Evolutionary conservation across 768 basidiomycete genomes (phyloP).

Genomic region (Boletus vinaceobasis): DNA sequence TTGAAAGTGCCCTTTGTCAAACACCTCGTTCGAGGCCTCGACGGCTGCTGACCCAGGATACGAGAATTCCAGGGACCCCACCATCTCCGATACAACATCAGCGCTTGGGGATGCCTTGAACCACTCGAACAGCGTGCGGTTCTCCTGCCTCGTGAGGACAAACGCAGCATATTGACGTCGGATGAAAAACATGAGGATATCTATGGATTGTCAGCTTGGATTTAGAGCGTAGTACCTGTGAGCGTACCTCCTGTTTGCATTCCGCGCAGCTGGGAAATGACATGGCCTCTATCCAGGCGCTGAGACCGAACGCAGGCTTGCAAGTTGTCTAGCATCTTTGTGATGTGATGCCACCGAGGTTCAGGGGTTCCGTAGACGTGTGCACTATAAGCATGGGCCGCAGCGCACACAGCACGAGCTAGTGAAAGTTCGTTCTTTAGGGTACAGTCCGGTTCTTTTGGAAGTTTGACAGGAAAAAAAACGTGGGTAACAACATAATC

Average conservation of each 20-base stretch:
- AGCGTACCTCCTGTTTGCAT: not conserved
- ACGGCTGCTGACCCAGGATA: conserved; percentile 22
- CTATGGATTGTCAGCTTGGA: conserved; percentile 18
- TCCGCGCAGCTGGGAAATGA: not conserved
- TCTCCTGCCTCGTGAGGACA: conserved; percentile 28
- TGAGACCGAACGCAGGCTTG: not conserved
- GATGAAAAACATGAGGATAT: conserved; percentile 36
- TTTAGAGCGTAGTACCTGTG: not conserved
- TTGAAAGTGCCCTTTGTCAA: conserved; percentile 12
- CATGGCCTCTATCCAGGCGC: no score
- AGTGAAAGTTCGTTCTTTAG: no score
- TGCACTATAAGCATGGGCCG: no score
- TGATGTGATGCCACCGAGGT: no score
- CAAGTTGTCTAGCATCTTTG: conserved; percentile 5
- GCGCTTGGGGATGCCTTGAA: conserved; percentile 23
- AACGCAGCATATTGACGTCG: conserved; percentile 43
- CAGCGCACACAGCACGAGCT: no score
- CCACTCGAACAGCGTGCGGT: conserved; percentile 17
- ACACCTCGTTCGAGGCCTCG: conserved; percentile 4
- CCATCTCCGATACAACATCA: conserved; percentile 31
- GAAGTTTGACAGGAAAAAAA: no score
- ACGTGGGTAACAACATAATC: no score
- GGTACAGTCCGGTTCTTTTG: no score
- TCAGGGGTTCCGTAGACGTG: no score
- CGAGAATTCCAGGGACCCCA: conserved; percentile 25